A percentile compares a stretch with the other conserved stretches of the same genome.
Conservation (phyloP, 1,139 yeast species). For the Geotrichum candidum region DNA sequence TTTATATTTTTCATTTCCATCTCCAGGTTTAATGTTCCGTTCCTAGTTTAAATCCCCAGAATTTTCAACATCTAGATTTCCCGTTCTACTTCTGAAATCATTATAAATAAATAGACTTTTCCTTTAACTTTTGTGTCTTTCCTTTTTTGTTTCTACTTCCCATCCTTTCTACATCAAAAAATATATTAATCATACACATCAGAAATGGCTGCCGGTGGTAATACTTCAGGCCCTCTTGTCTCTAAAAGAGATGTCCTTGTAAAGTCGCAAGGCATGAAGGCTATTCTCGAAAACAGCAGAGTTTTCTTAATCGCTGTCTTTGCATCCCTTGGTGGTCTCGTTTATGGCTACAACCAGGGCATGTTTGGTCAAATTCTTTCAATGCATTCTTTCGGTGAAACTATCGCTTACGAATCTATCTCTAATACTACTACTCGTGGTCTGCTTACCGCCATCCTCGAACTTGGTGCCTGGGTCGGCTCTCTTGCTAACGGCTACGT, state of each 20-base stretch:
- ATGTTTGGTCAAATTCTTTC: constrained; percentile 53
- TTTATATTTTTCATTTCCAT: not conserved
- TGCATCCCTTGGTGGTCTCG: constrained; percentile 33
- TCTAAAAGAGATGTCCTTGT: constrained; percentile 11
- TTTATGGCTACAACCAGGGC: constrained; percentile 42
- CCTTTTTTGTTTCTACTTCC: not conserved
- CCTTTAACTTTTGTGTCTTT: not conserved
- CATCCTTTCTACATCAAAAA: not conserved
- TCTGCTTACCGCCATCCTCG: constrained; percentile 27
- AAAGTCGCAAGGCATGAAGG: constrained; percentile 31
- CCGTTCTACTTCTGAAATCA: not conserved
- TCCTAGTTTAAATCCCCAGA: not conserved
- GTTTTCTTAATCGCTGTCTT: constrained; percentile 28
- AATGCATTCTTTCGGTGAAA: constrained; percentile 44
- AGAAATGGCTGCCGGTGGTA: constrained; percentile 8
- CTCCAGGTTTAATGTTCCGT: not conserved
- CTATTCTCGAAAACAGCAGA: constrained; percentile 23
- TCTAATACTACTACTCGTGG: constrained; percentile 38
- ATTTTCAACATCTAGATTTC: not conserved
- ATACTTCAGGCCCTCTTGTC: constrained; percentile 8
- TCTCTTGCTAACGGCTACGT: constrained; percentile 26
- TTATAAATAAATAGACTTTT: not conserved
- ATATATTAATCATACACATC: not conserved
- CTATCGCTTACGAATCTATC: constrained; percentile 45
- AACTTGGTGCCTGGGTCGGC: constrained; percentile 28